Percentiles rank a stretch among this genome's conserved stretches.
phyloP scores from a whole-genome alignment of 2,329 filamentous ascomycete genomes.

The Alternaria brassicae region DNA sequence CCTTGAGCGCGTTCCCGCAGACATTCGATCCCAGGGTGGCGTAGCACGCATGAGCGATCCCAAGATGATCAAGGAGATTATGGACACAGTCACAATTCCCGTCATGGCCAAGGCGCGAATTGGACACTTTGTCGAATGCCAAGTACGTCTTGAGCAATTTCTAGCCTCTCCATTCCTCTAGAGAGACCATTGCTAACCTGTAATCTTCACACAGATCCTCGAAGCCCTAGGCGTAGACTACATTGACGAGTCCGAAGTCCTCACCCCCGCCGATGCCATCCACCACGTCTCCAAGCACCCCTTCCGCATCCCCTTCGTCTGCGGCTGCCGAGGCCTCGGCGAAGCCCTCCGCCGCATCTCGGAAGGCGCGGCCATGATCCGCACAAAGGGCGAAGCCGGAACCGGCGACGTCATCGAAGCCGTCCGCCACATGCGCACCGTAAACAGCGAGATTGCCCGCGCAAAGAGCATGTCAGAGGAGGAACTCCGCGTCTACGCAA shows the following conservation, averaged over 20 bases:
- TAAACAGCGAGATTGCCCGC: constrained; percentile 80
- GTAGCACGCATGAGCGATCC: constrained; percentile 98
- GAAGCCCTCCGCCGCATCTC: constrained; percentile 90
- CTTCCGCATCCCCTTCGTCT: constrained; percentile 90
- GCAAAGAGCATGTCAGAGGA: constrained; percentile 71
- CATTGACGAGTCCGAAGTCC: constrained; percentile 97
- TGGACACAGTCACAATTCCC: constrained; percentile 92
- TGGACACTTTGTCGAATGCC: constrained; percentile 97
- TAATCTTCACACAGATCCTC: constrained; percentile 89
- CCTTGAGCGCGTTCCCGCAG: constrained; percentile 93
- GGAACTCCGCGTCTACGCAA: constrained; percentile 79
- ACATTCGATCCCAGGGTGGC: constrained; percentile 90
- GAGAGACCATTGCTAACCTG: too few species aligned
- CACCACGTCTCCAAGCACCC: constrained; percentile 90
- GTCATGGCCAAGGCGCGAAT: constrained; percentile 99
- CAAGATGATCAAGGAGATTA: constrained; percentile 92
- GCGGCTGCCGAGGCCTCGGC: constrained; percentile 91
- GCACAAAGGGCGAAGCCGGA: constrained; percentile 97
- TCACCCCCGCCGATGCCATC: constrained; percentile 89
- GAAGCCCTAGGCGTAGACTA: constrained; percentile 95
- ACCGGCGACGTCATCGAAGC: constrained; percentile 98
- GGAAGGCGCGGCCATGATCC: constrained; percentile 98
- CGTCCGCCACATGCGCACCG: constrained; percentile 92
- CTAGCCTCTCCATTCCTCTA: background rate
- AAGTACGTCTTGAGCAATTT: constrained; percentile 56